A percentile compares a stretch with the other conserved stretches of the same genome.
These are phyloP conservation scores for Colletotrichum theobromicola DNA, from an alignment of 2,329 filamentous ascomycete genomes.

Conservation along the genomic window DNA sequence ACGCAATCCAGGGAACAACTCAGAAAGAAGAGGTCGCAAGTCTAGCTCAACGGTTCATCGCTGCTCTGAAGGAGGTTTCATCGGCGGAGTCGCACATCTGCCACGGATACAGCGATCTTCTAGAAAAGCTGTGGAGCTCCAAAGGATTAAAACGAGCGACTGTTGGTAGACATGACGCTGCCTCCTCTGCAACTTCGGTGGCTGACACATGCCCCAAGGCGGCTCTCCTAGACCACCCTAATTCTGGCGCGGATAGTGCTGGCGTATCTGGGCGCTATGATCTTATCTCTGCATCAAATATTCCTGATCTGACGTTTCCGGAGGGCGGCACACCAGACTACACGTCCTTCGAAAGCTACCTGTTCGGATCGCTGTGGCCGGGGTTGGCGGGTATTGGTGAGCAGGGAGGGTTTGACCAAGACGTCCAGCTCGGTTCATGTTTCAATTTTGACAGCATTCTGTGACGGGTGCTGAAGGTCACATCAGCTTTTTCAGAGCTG, in stretches of 20 bases:
- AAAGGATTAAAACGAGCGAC: not conserved
- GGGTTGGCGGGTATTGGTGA: not conserved
- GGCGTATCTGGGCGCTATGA: fast-evolving
- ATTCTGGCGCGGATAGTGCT: not conserved
- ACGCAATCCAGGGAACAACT: not conserved
- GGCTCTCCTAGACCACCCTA: not conserved
- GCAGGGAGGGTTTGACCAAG: not conserved
- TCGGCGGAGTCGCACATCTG: not conserved
- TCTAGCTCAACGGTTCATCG: not conserved
- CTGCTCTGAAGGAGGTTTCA: not conserved
- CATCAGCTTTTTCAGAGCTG: not conserved
- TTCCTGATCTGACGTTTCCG: fast-evolving
- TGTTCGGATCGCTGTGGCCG: not conserved
- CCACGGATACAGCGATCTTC: not conserved
- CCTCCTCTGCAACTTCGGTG: fast-evolving
- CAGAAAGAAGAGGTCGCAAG: not conserved
- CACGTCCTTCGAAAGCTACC: not conserved
- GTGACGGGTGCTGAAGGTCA: not conserved
- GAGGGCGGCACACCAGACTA: not conserved
- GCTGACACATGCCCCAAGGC: fast-evolving
- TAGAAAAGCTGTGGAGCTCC: not conserved
- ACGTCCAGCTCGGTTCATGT: not conserved
- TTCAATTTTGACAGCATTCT: not conserved
- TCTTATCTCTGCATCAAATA: not conserved
- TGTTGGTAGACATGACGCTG: not conserved